These are phyloP conservation scores for Quercus berberidifolia DNA, from an alignment of 306 rosid genomes.

Conservation along the genomic window DNA sequence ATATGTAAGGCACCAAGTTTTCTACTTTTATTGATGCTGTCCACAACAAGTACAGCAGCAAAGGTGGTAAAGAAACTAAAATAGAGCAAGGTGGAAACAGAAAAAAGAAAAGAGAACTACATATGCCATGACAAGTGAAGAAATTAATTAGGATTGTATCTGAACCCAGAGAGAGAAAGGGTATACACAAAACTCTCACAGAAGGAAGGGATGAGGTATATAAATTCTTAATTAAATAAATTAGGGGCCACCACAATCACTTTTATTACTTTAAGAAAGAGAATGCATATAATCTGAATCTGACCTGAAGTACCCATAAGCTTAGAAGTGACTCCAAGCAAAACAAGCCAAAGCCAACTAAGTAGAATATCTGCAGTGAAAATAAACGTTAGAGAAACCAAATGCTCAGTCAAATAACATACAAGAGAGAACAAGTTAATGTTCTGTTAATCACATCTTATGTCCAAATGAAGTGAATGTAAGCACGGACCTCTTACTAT, in stretches of 20 bases:
- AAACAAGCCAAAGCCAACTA: constrained; percentile 86
- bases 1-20: not conserved
- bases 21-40: not conserved
- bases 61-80: not conserved
- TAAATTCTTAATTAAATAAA: not conserved
- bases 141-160: not conserved
- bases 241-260: not conserved
- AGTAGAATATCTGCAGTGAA: constrained; percentile 74
- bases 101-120: not conserved
- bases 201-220: not conserved
- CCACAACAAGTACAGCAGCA: not conserved
- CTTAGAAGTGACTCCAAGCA: constrained; percentile 93
- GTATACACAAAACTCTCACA: no score
- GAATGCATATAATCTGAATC: not conserved
- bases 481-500: not conserved
- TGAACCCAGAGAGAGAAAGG: not conserved
- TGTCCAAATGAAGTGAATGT: constrained; percentile 4
- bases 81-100: not conserved
- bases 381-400: constrained; percentile 4
- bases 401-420: not conserved
- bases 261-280: not conserved
- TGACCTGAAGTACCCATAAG: constrained; percentile 11
- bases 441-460: not conserved
- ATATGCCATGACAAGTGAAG: not conserved
- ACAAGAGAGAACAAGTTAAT: not conserved